A percentile compares a stretch with the other conserved stretches of the same genome.
phyloP scores from a whole-genome alignment of 202 grass and related monocot species.

The Panicum hallii region DNA sequence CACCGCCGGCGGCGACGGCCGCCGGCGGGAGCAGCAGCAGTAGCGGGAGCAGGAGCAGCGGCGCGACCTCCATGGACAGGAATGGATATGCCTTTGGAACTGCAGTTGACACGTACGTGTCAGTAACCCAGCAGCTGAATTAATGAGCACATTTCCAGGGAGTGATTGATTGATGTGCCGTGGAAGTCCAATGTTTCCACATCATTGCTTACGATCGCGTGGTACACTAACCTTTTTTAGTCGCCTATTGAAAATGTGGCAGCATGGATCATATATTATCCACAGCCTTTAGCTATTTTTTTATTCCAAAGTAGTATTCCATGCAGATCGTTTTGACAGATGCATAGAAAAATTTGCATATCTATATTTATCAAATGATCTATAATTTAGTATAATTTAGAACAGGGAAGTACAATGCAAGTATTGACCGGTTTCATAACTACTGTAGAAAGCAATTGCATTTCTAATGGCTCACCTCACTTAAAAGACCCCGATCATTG shows the following conservation, averaged over 20 bases:
- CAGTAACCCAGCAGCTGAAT: neutral
- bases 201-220: constrained; percentile 24
- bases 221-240: neutral
- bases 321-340: too few species aligned
- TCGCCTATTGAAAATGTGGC: neutral
- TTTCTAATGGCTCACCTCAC: too few species aligned
- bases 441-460: too few species aligned
- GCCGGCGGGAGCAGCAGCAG: constrained; percentile 14
- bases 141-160: neutral
- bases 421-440: neutral
- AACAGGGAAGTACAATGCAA: neutral
- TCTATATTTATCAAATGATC: too few species aligned
- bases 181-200: constrained; percentile 7
- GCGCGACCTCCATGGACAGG: constrained; percentile 33
- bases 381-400: too few species aligned
- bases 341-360: too few species aligned
- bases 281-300: neutral
- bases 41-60: constrained; percentile 11
- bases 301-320: neutral
- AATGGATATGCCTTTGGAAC: neutral
- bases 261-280: neutral
- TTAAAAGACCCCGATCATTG: too few species aligned
- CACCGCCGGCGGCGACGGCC: constrained; percentile 22
- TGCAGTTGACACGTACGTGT: neutral
- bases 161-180: neutral